Percentiles rank a stretch among this genome's conserved stretches.
Conservation (phyloP, 129 eudicot species). For the Deinandra increscens region DNA sequence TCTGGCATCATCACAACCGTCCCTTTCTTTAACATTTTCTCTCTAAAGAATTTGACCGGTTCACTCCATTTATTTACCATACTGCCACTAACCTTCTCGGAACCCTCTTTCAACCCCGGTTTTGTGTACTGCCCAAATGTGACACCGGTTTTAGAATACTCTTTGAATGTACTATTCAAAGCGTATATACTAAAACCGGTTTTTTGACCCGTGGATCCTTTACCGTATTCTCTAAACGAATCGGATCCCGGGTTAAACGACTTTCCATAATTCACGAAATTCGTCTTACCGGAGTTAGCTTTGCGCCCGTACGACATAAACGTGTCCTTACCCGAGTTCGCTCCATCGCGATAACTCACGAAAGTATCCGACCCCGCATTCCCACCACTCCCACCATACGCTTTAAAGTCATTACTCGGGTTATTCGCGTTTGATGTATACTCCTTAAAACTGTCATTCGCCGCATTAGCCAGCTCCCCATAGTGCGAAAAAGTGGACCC, state of each 20-base stretch:
- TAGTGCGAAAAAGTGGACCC: conserved; percentile 69
- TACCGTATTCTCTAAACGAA: conserved; percentile 71
- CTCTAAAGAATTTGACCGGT: conserved; percentile 75
- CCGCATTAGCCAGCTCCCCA: conserved; percentile 51
- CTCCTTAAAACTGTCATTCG: conserved; percentile 56
- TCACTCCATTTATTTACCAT: conserved; percentile 46
- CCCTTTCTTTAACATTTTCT: conserved; percentile 65
- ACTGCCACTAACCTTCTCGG: conserved; percentile 14
- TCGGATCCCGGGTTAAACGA: conserved; percentile 69
- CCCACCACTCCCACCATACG: conserved; percentile 58
- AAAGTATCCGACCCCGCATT: conserved; percentile 57
- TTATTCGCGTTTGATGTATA: conserved; percentile 56
- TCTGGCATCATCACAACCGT: conserved; percentile 76
- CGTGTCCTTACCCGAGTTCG: conserved; percentile 68
- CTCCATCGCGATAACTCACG: conserved; percentile 55
- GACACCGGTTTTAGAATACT: conserved; percentile 62
- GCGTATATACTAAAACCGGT: conserved; percentile 65
- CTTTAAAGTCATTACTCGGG: conserved; percentile 70
- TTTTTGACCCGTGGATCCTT: conserved; percentile 44
- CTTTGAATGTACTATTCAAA: conserved; percentile 62
- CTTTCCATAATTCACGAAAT: conserved; percentile 67
- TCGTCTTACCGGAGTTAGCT: conserved; percentile 50
- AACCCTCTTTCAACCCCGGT: conserved; percentile 16
- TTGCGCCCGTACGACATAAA: conserved; percentile 54
- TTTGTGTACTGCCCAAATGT: conserved; percentile 56